phyloP scores from a whole-genome alignment of 106 monocot species.

The Xerophyta viscosa region DNA sequence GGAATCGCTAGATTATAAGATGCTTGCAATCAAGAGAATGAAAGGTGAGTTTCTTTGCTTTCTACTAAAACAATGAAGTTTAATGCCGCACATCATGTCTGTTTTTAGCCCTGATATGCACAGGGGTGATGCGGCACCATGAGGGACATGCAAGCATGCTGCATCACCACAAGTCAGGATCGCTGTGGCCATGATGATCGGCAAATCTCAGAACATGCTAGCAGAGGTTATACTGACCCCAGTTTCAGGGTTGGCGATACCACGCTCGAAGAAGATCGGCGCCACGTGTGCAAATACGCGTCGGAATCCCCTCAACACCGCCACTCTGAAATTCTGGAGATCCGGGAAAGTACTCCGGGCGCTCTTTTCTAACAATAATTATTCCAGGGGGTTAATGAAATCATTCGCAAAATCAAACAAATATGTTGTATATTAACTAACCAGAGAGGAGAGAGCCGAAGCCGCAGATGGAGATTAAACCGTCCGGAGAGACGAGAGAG shows the following conservation, averaged over 20 bases:
- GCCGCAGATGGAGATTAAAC: slow-evolving; percentile 70
- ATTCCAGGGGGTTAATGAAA: background rate
- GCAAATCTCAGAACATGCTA: too few species aligned
- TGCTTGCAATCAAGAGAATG: too few species aligned
- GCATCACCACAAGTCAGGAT: too few species aligned
- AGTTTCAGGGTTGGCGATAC: slow-evolving; percentile 74
- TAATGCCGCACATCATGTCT: too few species aligned
- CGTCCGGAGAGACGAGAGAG: slow-evolving; percentile 35
- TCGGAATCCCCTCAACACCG: slow-evolving; percentile 64
- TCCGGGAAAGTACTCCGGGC: slow-evolving; percentile 94
- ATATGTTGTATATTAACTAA: slow-evolving; percentile 3
- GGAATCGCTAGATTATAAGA: too few species aligned
- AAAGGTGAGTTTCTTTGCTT: too few species aligned
- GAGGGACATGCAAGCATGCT: too few species aligned
- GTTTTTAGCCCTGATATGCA: too few species aligned
- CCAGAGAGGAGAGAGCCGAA: slow-evolving; percentile 98
- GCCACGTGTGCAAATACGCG: slow-evolving; percentile 86
- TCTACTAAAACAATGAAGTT: too few species aligned
- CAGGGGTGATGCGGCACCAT: too few species aligned
- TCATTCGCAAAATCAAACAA: background rate
- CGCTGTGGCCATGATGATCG: too few species aligned
- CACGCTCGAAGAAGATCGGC: slow-evolving; percentile 90
- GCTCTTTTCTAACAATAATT: slow-evolving; percentile 55
- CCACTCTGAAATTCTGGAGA: slow-evolving; percentile 66
- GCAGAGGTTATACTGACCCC: slow-evolving; percentile 32